Evolutionary conservation across 768 basidiomycete species (phyloP).

Genomic region (Floccularia luteovirens): DNA sequence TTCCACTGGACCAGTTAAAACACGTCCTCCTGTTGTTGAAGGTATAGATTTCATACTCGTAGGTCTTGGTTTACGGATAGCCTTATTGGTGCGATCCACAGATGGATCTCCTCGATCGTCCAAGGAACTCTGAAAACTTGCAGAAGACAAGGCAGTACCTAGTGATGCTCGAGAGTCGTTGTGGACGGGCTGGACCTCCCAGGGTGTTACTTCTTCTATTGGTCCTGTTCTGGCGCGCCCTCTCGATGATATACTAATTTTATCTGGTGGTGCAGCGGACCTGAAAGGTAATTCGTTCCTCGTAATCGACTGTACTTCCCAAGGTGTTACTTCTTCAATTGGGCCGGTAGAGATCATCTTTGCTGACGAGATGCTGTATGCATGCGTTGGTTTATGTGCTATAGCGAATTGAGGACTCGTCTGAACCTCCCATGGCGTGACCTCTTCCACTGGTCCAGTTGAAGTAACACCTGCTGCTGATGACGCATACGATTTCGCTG

Average conservation of each 20-base stretch:
- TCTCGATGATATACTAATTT: conserved; percentile 3
- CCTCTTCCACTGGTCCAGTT: conserved; percentile 13
- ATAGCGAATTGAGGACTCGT: too few species aligned
- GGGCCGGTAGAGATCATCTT: background rate
- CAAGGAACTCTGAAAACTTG: too few species aligned
- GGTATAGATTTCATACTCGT: too few species aligned
- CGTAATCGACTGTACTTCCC: conserved; percentile 14
- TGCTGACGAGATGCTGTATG: too few species aligned
- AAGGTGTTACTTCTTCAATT: conserved; percentile 21
- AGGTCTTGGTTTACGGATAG: too few species aligned
- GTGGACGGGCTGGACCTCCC: conserved; percentile 14
- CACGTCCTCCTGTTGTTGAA: background rate
- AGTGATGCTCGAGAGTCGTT: conserved; percentile 2
- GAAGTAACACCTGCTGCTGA: background rate
- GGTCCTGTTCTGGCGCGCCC: conserved; percentile 7
- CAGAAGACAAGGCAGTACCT: too few species aligned
- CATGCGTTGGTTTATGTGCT: too few species aligned
- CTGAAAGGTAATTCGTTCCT: conserved; percentile 1
- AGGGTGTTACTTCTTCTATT: conserved; percentile 11
- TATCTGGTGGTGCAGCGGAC: conserved; percentile 5
- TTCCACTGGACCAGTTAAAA: conserved; percentile 9
- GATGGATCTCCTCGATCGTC: too few species aligned
- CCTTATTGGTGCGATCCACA: too few species aligned
- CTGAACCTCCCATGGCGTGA: conserved; percentile 22
- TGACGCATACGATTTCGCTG: background rate